phyloP scores from a whole-genome alignment of 805 yeast species.

The Diddensiella transvaalensis region DNA sequence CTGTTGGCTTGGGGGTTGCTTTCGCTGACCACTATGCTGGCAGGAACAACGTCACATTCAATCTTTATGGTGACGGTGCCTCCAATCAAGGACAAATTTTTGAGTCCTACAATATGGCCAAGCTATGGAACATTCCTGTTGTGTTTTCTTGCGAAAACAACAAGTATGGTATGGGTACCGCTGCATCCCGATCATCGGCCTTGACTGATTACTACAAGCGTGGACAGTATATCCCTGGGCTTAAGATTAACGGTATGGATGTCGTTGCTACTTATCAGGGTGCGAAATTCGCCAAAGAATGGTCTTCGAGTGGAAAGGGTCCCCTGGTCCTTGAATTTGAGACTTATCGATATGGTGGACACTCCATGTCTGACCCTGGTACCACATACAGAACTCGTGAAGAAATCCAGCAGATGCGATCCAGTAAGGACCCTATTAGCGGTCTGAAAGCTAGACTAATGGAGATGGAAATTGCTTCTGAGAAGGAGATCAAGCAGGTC shows the following conservation, averaged over 20 bases:
- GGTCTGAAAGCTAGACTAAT: conserved; percentile 86
- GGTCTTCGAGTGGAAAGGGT: conserved; percentile 90
- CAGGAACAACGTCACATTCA: conserved; percentile 64
- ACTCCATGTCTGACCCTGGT: conserved; percentile 99
- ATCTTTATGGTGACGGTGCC: conserved; percentile 98
- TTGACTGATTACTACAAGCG: conserved; percentile 96
- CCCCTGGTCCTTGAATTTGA: conserved; percentile 95
- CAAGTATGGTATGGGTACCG: conserved; percentile 99
- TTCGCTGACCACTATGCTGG: conserved; percentile 94
- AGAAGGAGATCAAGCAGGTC: conserved; percentile 88
- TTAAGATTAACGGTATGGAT: conserved; percentile 99
- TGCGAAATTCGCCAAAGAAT: conserved; percentile 94
- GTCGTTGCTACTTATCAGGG: conserved; percentile 93
- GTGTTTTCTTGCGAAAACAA: conserved; percentile 97
- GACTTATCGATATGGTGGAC: conserved; percentile 99
- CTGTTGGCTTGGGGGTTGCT: conserved; percentile 97
- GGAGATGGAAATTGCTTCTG: conserved; percentile 82
- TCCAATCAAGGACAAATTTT: conserved; percentile 99
- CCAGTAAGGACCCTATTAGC: conserved; percentile 95
- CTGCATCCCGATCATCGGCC: conserved; percentile 96
- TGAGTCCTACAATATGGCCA: conserved; percentile 98
- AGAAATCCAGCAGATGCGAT: conserved; percentile 99
- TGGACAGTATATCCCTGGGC: conserved; percentile 99
- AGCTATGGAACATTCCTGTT: conserved; percentile 94
- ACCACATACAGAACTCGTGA: conserved; percentile 99